phyloP scores from a whole-genome alignment of 1,139 yeast species.

The Nakaseomyces bracarensis region DNA sequence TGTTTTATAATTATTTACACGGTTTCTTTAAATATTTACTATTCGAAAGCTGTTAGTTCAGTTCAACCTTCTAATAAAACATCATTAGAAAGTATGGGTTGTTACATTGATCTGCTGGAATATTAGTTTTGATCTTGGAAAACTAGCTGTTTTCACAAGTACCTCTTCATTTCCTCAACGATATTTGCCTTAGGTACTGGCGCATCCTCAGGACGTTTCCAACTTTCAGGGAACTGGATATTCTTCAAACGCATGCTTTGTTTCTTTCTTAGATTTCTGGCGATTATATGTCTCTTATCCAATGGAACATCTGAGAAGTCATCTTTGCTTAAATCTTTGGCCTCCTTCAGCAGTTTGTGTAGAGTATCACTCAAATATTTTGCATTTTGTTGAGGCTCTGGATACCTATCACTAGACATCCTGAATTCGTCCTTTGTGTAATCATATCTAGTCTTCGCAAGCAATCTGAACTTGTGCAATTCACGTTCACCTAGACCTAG shows the following conservation, averaged over 20 bases:
- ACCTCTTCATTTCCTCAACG: conserved; percentile 10
- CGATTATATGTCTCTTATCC: conserved; percentile 59
- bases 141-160: background rate
- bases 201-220: conserved; percentile 76
- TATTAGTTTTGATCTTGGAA: no score
- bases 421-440: conserved; percentile 48
- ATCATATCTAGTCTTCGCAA: conserved; percentile 75
- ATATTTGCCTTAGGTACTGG: conserved; percentile 35
- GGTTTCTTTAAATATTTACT: background rate
- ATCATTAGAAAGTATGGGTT: no score
- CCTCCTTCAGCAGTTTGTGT: conserved; percentile 49
- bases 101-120: no score
- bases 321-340: conserved; percentile 47
- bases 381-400: conserved; percentile 81
- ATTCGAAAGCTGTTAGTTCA: no score
- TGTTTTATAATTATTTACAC: conserved; percentile 4
- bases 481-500: conserved; percentile 47
- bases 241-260: conserved; percentile 27
- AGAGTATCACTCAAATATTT: conserved; percentile 60
- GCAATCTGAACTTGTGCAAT: conserved; percentile 64
- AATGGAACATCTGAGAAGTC: conserved; percentile 77
- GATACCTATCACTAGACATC: conserved; percentile 54
- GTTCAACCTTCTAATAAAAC: no score
- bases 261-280: conserved; percentile 40
- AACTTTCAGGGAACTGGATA: conserved; percentile 61